Percentiles rank a stretch among this genome's conserved stretches.
Conservation (phyloP, 2,329 filamentous ascomycete species). For the Paecilomyces sp. region DNA sequence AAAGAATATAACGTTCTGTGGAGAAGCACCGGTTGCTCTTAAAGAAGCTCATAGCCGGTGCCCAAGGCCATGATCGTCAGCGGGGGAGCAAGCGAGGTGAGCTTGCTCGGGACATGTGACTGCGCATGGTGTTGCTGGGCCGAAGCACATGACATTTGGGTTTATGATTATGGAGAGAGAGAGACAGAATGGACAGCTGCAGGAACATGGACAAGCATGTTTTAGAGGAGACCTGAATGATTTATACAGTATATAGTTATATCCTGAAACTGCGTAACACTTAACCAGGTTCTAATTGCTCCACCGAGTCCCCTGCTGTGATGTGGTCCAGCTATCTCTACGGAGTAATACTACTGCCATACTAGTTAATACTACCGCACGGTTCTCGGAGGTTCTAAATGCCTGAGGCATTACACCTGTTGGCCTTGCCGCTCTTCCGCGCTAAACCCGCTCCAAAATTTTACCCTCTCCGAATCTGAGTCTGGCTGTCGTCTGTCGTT, state of each 20-base stretch:
- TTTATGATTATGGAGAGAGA: too few species aligned
- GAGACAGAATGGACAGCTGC: background rate
- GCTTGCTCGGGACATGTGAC: background rate
- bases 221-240: background rate
- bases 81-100: slow-evolving; percentile 1
- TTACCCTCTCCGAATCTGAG: slow-evolving; percentile 2
- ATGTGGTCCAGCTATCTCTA: background rate
- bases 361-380: background rate
- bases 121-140: background rate
- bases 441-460: slow-evolving; percentile 9
- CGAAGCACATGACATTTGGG: background rate
- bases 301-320: background rate
- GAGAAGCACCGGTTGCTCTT: background rate
- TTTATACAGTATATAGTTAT: background rate
- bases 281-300: background rate
- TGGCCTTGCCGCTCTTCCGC: background rate
- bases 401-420: background rate
- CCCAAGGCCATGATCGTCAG: background rate
- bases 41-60: background rate
- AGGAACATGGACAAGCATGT: background rate
- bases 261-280: background rate
- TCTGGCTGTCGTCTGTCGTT: background rate
- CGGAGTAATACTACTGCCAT: too few species aligned
- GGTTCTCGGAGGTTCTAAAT: background rate
- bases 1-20: background rate